phyloP scores from a whole-genome alignment of 768 basidiomycete genomes.

The Xerocomellus chrysenteron region DNA sequence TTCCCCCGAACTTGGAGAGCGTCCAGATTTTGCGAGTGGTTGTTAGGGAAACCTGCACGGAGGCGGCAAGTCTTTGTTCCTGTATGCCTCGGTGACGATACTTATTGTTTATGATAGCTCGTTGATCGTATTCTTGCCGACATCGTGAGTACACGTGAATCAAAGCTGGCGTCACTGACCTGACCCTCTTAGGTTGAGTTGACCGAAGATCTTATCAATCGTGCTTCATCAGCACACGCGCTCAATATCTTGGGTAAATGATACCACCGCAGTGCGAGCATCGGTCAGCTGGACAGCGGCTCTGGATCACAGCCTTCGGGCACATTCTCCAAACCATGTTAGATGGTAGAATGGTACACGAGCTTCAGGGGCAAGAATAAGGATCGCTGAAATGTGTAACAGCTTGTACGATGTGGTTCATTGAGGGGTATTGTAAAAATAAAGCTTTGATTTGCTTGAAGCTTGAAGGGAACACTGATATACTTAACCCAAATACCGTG shows the following conservation, averaged over 20 bases:
- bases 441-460: neutral
- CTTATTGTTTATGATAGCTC: slow-evolving; percentile 40
- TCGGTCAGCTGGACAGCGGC: slow-evolving; percentile 47
- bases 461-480: neutral
- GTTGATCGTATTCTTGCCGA: slow-evolving; percentile 66
- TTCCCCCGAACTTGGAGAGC: slow-evolving; percentile 50
- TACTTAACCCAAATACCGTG: too few relatives aligned
- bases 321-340: slow-evolving; percentile 71
- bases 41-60: slow-evolving; percentile 53
- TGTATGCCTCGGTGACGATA: slow-evolving; percentile 23
- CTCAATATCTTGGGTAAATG: slow-evolving; percentile 43
- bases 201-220: slow-evolving; percentile 53
- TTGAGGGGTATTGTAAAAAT: neutral
- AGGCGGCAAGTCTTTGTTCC: slow-evolving; percentile 40
- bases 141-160: slow-evolving; percentile 47
- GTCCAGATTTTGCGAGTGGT: slow-evolving; percentile 64
- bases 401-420: neutral
- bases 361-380: neutral
- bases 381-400: neutral
- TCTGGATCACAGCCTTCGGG: slow-evolving; percentile 51
- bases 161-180: slow-evolving; percentile 5
- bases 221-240: slow-evolving; percentile 49
- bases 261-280: slow-evolving; percentile 31
- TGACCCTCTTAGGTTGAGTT: slow-evolving; percentile 50
- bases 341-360: slow-evolving; percentile 7